Percentiles rank a stretch among this genome's conserved stretches.
Conservation (phyloP, 345 rosid genomes). For the Salix exigua region DNA sequence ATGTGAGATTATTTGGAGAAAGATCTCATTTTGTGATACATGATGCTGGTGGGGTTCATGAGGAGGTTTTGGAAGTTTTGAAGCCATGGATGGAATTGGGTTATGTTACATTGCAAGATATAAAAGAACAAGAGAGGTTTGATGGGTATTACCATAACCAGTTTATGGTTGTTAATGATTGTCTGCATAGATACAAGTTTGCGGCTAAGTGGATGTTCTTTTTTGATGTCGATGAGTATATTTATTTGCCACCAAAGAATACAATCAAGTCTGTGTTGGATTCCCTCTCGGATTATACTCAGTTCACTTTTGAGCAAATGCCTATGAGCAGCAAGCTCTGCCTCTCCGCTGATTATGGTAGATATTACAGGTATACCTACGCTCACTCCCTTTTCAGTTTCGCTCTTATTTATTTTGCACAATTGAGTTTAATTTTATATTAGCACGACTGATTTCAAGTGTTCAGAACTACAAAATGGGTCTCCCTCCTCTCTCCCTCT, state of each 20-base stretch:
- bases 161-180: constrained; percentile 88
- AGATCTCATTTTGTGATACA: constrained; percentile 76
- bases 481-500: neutral
- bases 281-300: constrained; percentile 53
- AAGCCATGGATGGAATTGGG: constrained; percentile 93
- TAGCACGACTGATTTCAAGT: neutral
- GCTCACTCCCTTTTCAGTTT: neutral
- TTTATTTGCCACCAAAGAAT: constrained; percentile 52
- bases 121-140: constrained; percentile 77
- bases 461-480: neutral
- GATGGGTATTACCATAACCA: constrained; percentile 96
- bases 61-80: constrained; percentile 67
- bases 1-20: constrained; percentile 62
- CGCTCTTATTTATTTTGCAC: neutral
- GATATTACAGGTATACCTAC: constrained; percentile 56
- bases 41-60: constrained; percentile 84
- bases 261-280: constrained; percentile 57
- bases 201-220: constrained; percentile 86
- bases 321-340: constrained; percentile 79
- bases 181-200: constrained; percentile 74
- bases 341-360: constrained; percentile 53
- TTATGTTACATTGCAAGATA: constrained; percentile 71
- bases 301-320: constrained; percentile 80
- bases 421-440: no score
- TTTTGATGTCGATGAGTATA: constrained; percentile 81